Evolutionary conservation across 306 rosid genomes (phyloP).

Genomic region (Ormosia emarginata): DNA sequence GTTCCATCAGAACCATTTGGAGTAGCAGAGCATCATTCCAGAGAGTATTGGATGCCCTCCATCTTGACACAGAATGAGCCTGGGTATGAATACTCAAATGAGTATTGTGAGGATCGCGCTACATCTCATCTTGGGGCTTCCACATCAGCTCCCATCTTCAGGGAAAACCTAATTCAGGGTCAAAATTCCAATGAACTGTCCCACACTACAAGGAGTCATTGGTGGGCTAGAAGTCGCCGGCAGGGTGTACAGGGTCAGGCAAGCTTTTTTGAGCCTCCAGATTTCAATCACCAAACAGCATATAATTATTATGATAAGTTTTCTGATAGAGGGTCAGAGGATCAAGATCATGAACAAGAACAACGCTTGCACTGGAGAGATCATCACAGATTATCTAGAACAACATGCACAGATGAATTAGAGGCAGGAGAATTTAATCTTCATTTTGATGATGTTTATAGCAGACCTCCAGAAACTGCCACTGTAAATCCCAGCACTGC

Average conservation of each 20-base stretch:
- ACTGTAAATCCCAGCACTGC: constrained; percentile 31
- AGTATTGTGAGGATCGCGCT: constrained; percentile 30
- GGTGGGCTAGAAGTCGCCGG: constrained; percentile 77
- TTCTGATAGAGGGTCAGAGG: constrained; percentile 67
- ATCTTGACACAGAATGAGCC: constrained; percentile 31
- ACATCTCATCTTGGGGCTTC: constrained; percentile 67
- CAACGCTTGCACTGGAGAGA: constrained; percentile 48
- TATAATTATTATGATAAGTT: constrained; percentile 30
- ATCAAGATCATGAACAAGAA: constrained; percentile 40
- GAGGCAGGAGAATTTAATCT: constrained; percentile 59
- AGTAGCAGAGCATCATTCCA: constrained; percentile 34
- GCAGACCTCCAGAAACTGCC: constrained; percentile 53
- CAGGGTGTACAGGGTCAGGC: constrained; percentile 38
- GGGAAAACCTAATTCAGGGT: constrained; percentile 48
- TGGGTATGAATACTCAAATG: constrained; percentile 33
- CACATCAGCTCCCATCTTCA: constrained; percentile 56
- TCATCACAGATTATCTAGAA: constrained; percentile 40
- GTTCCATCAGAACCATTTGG: constrained; percentile 37
- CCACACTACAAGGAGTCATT: constrained; percentile 41
- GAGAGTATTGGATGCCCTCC: constrained; percentile 50
- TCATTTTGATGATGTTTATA: constrained; percentile 78
- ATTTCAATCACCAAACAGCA: constrained; percentile 39
- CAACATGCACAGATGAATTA: constrained; percentile 46
- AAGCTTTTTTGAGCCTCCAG: constrained; percentile 90
- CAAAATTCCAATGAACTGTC: constrained; percentile 18